Percentiles rank a stretch among this genome's conserved stretches.
These are phyloP conservation scores for Paxillus rubicundulus DNA, from an alignment of 768 basidiomycete species.

Conservation along the genomic window DNA sequence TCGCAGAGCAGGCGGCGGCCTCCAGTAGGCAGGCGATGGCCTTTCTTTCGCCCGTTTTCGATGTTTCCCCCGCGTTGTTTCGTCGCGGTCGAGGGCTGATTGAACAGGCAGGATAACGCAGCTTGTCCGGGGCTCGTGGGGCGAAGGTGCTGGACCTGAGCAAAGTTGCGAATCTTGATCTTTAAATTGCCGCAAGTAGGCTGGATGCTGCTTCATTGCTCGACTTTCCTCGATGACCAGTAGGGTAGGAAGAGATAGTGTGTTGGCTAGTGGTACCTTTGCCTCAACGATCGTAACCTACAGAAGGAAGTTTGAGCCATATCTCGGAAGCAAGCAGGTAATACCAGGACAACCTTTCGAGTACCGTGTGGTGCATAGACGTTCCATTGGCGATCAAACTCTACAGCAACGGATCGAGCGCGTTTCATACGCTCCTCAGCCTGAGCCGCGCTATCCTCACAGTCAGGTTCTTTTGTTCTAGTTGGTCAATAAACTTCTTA, in stretches of 20 bases:
- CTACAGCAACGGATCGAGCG: conserved; percentile 41
- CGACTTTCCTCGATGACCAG: conserved; percentile 24
- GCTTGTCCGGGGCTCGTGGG: conserved; percentile 20
- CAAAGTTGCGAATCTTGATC: neutral
- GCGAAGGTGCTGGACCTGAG: conserved; percentile 11
- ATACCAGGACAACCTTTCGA: conserved; percentile 15
- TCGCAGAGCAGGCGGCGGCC: conserved; percentile 17
- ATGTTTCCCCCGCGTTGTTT: conserved; percentile 3
- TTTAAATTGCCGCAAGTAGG: neutral
- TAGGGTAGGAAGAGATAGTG: conserved; percentile 13
- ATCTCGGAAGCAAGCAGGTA: neutral
- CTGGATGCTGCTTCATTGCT: neutral
- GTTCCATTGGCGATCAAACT: conserved; percentile 29
- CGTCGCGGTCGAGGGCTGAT: neutral
- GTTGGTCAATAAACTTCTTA: neutral
- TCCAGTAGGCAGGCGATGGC: conserved; percentile 28
- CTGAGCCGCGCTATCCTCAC: conserved; percentile 44
- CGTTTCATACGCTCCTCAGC: conserved; percentile 42
- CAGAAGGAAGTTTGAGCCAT: conserved; percentile 1
- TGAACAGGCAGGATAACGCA: conserved; percentile 19
- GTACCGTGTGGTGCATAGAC: conserved; percentile 15
- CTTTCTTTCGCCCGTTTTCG: conserved; percentile 15
- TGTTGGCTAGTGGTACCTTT: conserved; percentile 8
- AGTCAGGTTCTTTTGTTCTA: conserved; percentile 48
- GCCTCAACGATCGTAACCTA: conserved; percentile 10